These are phyloP conservation scores for Allomyces macrogynus DNA, from an alignment of 192 early-diverging fungal species.

Conservation along the genomic window DNA sequence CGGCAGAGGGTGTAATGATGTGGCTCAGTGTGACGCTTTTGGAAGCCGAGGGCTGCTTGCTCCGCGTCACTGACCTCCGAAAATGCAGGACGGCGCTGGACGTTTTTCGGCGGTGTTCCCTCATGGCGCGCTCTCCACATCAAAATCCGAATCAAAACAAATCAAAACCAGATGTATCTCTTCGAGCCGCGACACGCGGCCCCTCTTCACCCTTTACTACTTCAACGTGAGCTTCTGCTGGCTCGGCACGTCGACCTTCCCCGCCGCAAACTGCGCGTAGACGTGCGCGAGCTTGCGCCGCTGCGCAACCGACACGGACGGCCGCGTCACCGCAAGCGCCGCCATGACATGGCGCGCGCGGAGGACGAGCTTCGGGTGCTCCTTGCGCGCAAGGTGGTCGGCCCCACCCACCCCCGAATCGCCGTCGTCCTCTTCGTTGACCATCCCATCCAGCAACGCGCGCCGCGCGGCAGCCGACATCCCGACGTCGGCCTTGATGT, in stretches of 20 bases:
- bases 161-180: too few relatives aligned
- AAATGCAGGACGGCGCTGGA: too few relatives aligned
- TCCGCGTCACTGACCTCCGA: too few relatives aligned
- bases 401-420: conserved; percentile 8
- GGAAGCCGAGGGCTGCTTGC: too few relatives aligned
- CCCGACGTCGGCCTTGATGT: conserved; percentile 1
- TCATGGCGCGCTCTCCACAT: too few relatives aligned
- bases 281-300: conserved; percentile 26
- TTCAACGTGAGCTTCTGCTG: background rate
- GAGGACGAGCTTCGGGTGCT: conserved; percentile 12
- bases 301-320: conserved; percentile 41
- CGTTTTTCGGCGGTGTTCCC: too few relatives aligned
- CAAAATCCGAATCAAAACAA: too few relatives aligned
- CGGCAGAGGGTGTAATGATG: too few relatives aligned
- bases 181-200: too few relatives aligned
- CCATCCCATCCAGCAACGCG: conserved; percentile 5
- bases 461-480: conserved; percentile 8
- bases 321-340: conserved; percentile 32
- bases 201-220: background rate
- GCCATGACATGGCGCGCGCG: conserved; percentile 26
- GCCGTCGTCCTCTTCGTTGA: background rate
- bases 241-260: background rate
- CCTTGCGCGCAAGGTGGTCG: conserved; percentile 7
- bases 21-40: too few relatives aligned
- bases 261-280: conserved; percentile 12